Conservation (phyloP, 257 asterid species). For the Eucommia ulmoides region DNA sequence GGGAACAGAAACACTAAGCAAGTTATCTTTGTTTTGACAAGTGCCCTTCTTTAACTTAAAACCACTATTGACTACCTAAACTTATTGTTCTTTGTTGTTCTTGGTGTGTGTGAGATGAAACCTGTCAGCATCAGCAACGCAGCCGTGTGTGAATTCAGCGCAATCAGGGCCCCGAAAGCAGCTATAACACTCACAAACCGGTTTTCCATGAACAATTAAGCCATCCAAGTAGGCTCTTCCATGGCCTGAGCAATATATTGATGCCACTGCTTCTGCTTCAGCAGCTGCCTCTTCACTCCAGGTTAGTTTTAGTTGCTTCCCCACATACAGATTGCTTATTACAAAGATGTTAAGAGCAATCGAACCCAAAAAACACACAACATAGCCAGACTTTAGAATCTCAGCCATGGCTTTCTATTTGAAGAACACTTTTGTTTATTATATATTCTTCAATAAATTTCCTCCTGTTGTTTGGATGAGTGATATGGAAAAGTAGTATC, state of each 20-base stretch:
- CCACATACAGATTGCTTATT: neutral
- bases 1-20: neutral
- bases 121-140: constrained; percentile 50
- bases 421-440: no score
- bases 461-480: no score
- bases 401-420: no score
- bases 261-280: constrained; percentile 52
- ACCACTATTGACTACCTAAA: neutral
- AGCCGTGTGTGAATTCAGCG: constrained; percentile 22
- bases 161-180: constrained; percentile 56
- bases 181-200: constrained; percentile 52
- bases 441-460: no score
- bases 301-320: constrained; percentile 24
- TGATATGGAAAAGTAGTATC: no score
- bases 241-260: constrained; percentile 41
- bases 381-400: no score
- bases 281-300: constrained; percentile 52
- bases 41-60: neutral
- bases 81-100: neutral
- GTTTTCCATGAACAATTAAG: constrained; percentile 15
- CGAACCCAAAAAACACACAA: constrained; percentile 13
- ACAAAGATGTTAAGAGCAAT: constrained; percentile 23
- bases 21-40: neutral
- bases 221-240: constrained; percentile 60
- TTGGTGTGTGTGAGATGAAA: neutral